A percentile compares a stretch with the other conserved stretches of the same genome.
These are phyloP conservation scores for Sicyos baderoa DNA, from an alignment of 306 rosid species.

Conservation along the genomic window DNA sequence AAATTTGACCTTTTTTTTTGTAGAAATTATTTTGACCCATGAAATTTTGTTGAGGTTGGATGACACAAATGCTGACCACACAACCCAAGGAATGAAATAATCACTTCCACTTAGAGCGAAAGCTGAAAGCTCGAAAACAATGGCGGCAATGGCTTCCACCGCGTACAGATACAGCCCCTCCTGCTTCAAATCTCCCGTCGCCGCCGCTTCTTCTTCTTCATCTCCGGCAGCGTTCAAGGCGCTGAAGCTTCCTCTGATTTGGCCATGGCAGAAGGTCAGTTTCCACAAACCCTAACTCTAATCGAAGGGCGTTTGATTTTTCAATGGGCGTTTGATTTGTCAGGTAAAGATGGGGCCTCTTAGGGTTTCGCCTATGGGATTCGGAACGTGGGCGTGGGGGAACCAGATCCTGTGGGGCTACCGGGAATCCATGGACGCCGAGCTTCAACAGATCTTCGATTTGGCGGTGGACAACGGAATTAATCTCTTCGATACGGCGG, in stretches of 20 bases:
- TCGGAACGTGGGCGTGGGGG: conserved; percentile 99
- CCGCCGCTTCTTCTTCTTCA: conserved; percentile 27
- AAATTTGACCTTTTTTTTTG: too few species aligned
- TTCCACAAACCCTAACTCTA: not conserved
- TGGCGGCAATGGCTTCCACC: conserved; percentile 39
- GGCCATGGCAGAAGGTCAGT: conserved; percentile 63
- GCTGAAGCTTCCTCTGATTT: conserved; percentile 54
- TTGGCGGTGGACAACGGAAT: conserved; percentile 65
- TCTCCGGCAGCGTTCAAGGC: conserved; percentile 42
- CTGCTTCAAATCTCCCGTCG: conserved; percentile 23
- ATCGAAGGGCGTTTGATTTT: conserved; percentile 15
- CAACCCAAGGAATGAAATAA: not conserved
- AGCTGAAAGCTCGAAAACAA: not conserved
- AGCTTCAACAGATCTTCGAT: conserved; percentile 70
- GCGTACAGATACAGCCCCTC: conserved; percentile 28
- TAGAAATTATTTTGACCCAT: too few species aligned
- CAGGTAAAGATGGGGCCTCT: conserved; percentile 84
- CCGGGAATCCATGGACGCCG: conserved; percentile 69
- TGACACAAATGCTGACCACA: not conserved
- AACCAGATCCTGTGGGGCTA: conserved; percentile 91
- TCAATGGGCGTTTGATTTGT: conserved; percentile 17
- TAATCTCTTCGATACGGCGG: conserved; percentile 88
- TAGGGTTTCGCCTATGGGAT: conserved; percentile 86
- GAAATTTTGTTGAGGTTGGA: not conserved
- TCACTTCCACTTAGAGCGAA: not conserved